Conservation (phyloP, 805 yeast genomes). For the Candida nonsorbophila region DNA sequence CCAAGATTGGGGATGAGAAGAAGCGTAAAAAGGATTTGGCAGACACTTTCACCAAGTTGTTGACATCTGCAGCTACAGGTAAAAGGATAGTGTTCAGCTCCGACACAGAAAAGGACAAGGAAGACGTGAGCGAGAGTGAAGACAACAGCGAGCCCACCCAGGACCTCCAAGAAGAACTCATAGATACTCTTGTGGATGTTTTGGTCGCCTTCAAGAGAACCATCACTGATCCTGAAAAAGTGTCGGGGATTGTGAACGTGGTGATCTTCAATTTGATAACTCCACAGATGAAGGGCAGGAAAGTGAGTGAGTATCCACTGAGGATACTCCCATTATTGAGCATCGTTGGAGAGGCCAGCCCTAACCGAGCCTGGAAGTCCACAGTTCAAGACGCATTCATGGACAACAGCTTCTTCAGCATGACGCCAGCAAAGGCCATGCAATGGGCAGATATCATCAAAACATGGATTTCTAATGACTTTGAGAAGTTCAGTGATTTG, state of each 20-base stretch:
- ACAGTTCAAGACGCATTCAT: slow-evolving; percentile 58
- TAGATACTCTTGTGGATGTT: slow-evolving; percentile 29
- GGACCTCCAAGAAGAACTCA: slow-evolving; percentile 38
- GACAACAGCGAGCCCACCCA: slow-evolving; percentile 9
- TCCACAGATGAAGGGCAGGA: slow-evolving; percentile 48
- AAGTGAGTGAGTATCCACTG: slow-evolving; percentile 28
- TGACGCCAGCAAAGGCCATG: slow-evolving; percentile 16
- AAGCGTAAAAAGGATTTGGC: slow-evolving; percentile 54
- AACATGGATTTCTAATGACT: slow-evolving; percentile 62
- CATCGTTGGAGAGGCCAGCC: slow-evolving; percentile 25
- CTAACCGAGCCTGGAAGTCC: slow-evolving; percentile 57
- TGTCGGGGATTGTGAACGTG: slow-evolving; percentile 41
- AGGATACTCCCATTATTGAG: slow-evolving; percentile 43
- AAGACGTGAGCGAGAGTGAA: slow-evolving; percentile 4
- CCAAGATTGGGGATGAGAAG: slow-evolving; percentile 59
- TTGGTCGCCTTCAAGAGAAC: slow-evolving; percentile 32
- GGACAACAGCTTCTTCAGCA: slow-evolving; percentile 53
- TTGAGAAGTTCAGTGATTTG: slow-evolving; percentile 42
- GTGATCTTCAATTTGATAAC: slow-evolving; percentile 49
- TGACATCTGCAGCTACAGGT: slow-evolving; percentile 12
- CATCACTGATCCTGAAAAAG: slow-evolving; percentile 59
- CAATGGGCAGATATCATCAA: slow-evolving; percentile 54
- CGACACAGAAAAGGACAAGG: slow-evolving; percentile 2
- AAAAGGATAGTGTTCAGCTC: slow-evolving; percentile 7
- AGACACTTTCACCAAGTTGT: slow-evolving; percentile 27